Evolutionary conservation across 2,329 filamentous ascomycete genomes (phyloP), one percentile per base, ranked within the genome.

Genomic region (Verticillium klebahnii): DNA sequence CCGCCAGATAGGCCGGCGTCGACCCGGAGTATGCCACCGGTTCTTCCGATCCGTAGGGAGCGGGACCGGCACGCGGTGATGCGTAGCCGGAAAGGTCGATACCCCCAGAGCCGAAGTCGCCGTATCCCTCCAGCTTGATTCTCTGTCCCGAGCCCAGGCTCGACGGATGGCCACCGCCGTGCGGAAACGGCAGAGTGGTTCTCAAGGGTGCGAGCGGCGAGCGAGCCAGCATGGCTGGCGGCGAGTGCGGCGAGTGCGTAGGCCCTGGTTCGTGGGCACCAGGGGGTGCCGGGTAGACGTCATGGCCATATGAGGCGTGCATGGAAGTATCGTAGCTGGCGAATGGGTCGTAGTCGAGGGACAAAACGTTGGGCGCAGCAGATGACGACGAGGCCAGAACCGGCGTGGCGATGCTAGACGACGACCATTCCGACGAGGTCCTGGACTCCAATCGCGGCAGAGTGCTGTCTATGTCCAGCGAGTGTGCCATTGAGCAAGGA

Each of bases 281-380:
- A 19, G 31, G 5, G 25, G 29, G 57, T 6, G 75, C 67, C 32
- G 74, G 69, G 69, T 84, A 85, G 61, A 79, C 68, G 63, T 82
- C 79, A 67, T 80, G 77, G 63, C 72, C 75, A 66, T 83, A 85
- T 3, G 79, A 65, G 23, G 73, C 64, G 61, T 76, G 69, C 64
- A 80, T 69, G 59, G 72, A 69, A 31, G 75, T 67, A 39, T 80
- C 77, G 67, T 83, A 85, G 61, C 75, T 73, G 63, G 75, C 74
- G 68, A 84, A 86, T 34, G 78, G 71, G 67, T 82, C 80, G 68
- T 85, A 86, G 56, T 83, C 82, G 39, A 78, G 70, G 37, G 80
- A 75, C 61, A 84, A 70, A 34, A 82, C 75, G 66, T 76, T 80
- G 60, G 80, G 75, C 64, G 79, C 75, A 61, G 74, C 72, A 56